Base-by-base conservation (phyloP, 2,329 filamentous ascomycete species). In the Diplodia intermedia region DNA sequence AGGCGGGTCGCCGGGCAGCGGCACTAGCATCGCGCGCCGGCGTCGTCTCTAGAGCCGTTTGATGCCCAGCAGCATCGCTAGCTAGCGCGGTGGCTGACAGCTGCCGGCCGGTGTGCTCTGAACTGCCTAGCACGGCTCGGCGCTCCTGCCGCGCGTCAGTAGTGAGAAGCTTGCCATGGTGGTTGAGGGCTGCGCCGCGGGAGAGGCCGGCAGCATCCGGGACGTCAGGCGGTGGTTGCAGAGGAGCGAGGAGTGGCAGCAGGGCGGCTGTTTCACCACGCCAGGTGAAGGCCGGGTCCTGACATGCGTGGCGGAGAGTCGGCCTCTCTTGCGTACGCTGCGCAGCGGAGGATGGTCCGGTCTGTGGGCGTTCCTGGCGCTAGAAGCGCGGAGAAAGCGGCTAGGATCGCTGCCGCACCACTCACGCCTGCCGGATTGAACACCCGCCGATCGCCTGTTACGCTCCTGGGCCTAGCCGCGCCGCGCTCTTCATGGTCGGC, bases 331-430 rank as follows among this genome's bases (percentile, higher is more conserved):
- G 43, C 43, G 43, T 8, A 7, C 18, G n/a, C 4, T 20, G 43
- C 3, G 18, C 3, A 8, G 43, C 43, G 43, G n/a, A 47, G n/a
- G 7, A 20, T 11, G 18, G 20, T 47, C 43, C 43, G 43, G n/a
- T n/a, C n/a, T n/a, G n/a, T 47, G 43, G 38, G 43, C 43, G 43
- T 47, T 47, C 43, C 43, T 47, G 43, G 43, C n/a, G 18, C 43
- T 47, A 47, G 43, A 47, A 47, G 18, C n/a, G 43, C 43, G 43
- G 43, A 47, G 43, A 47, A 47, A 11, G 9, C 43, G 18, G 18
- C 36, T 12, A 8, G 4, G 8, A 38, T 38, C 36, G 11, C 36
- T 4, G 15, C 15, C 40, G 18, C 18, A n/a, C 40, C 18, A 47
- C 43, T 47, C 43, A 47, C 43, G 4, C 6, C 43, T 8, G 8